These are phyloP conservation scores for Arctium minus DNA, from an alignment of 129 eudicot species.

Conservation along the genomic window DNA sequence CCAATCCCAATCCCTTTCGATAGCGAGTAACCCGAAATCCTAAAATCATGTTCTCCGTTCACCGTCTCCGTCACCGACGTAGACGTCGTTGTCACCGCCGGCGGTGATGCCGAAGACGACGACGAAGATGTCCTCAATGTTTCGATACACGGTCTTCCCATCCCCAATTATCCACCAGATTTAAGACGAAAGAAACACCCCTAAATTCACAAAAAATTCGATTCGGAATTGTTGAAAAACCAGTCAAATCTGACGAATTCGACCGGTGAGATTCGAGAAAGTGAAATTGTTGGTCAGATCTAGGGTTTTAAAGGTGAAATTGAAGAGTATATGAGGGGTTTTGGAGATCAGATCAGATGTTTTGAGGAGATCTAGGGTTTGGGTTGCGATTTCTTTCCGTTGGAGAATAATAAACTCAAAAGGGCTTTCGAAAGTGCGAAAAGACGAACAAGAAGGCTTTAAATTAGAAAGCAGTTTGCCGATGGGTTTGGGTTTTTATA, in stretches of 20 bases:
- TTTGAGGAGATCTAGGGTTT: constrained; percentile 24
- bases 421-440: background rate
- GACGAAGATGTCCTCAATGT: constrained; percentile 36
- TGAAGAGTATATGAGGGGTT: background rate
- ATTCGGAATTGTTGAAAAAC: background rate
- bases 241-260: constrained; percentile 2
- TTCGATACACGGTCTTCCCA: constrained; percentile 45
- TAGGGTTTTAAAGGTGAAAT: constrained; percentile 1
- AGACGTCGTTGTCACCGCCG: constrained; percentile 41
- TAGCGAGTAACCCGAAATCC: constrained; percentile 61
- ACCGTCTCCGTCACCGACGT: constrained; percentile 63
- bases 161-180: constrained; percentile 15
- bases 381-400: background rate
- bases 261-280: background rate
- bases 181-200: background rate
- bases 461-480: background rate
- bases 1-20: constrained; percentile 85
- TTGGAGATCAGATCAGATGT: background rate
- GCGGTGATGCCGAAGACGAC: constrained; percentile 19
- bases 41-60: constrained; percentile 73
- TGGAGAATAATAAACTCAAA: background rate
- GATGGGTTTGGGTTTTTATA: background rate
- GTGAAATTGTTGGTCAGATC: background rate
- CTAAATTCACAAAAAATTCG: background rate
- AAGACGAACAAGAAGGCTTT: background rate